These are phyloP conservation scores for Penicillium sp. DNA, from an alignment of 2,329 filamentous ascomycete genomes.

Conservation along the genomic window DNA sequence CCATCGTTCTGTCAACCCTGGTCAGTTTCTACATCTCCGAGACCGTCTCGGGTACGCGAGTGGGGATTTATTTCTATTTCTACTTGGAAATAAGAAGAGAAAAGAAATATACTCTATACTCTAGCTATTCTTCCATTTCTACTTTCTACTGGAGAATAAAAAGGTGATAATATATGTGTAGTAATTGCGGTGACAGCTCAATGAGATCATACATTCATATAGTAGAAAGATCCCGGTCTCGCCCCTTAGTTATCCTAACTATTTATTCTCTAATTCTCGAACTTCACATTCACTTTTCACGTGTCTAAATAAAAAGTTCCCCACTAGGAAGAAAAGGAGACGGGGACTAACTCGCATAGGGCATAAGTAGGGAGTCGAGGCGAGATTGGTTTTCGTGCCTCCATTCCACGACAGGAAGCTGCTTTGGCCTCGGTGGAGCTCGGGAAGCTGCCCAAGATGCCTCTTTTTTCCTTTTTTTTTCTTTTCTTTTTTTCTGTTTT, in stretches of 20 bases:
- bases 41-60: constrained; percentile 6
- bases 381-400: neutral
- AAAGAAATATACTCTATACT: neutral
- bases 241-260: too few species aligned
- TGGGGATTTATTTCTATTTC: too few species aligned
- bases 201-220: neutral
- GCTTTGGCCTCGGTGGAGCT: constrained; percentile 7
- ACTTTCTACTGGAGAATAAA: too few species aligned
- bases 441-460: constrained; percentile 7
- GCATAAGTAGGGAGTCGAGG: neutral
- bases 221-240: too few species aligned
- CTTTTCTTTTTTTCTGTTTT: neutral
- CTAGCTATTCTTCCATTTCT: neutral
- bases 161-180: too few species aligned
- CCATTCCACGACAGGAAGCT: constrained; percentile 16
- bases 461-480: too few species aligned
- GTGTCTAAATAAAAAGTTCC: neutral
- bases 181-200: neutral
- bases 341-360: neutral
- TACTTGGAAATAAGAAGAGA: neutral
- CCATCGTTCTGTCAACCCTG: constrained; percentile 1
- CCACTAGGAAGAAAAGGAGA: neutral
- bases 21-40: constrained; percentile 1
- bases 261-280: too few species aligned
- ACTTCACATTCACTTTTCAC: too few species aligned